Evolutionary conservation across 169 alveolate species (phyloP).

Genomic region (Pseudocohnilembus persalinus): DNA sequence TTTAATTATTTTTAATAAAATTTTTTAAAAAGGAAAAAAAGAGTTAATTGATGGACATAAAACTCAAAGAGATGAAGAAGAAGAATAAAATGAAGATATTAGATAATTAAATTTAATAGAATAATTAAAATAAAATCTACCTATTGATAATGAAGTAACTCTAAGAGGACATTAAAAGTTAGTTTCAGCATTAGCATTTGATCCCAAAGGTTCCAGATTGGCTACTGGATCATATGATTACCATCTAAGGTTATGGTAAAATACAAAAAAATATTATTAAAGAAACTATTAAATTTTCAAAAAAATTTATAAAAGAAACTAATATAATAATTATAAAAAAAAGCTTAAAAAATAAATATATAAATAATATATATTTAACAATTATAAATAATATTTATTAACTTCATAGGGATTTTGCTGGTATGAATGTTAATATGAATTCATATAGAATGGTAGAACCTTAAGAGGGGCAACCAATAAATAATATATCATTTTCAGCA

Average conservation of each 20-base stretch:
- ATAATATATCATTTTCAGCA: conserved; percentile 22
- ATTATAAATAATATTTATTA: too few species aligned
- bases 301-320: too few species aligned
- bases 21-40: neutral
- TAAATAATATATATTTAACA: too few species aligned
- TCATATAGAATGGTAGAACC: conserved; percentile 46
- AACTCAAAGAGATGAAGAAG: neutral
- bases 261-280: too few species aligned
- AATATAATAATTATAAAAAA: too few species aligned
- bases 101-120: neutral
- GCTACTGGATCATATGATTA: conserved; percentile 50
- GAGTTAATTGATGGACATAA: neutral
- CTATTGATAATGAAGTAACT: conserved; percentile 18
- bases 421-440: conserved; percentile 42
- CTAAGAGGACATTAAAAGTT: conserved; percentile 41
- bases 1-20: neutral
- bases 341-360: too few species aligned
- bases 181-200: conserved; percentile 32
- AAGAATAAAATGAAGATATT: neutral
- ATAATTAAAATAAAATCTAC: conserved; percentile 11
- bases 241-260: conserved; percentile 24
- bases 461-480: conserved; percentile 40
- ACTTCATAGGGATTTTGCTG: conserved; percentile 32
- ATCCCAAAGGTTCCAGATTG: conserved; percentile 38
- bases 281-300: too few species aligned